Evolutionary conservation across 2,329 filamentous ascomycete species (phyloP).

Genomic region (Fusarium piperis): DNA sequence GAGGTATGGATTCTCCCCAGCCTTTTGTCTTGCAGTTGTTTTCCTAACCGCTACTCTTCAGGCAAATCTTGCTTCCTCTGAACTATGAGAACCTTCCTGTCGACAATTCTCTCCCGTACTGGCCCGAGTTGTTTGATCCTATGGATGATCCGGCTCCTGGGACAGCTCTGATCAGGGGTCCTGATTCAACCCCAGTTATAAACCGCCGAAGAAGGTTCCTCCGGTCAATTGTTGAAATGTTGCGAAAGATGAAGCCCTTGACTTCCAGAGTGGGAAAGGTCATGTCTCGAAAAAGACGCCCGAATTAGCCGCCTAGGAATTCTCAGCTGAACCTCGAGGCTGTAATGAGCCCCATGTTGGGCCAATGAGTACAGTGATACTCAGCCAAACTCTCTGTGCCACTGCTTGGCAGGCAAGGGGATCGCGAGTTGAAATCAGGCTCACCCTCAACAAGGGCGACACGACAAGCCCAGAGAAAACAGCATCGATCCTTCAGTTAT

Average conservation of each 20-base stretch:
- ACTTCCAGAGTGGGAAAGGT: neutral
- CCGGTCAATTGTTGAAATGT: neutral
- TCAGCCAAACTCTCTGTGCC: no score
- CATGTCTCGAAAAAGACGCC: neutral
- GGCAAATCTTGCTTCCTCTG: neutral
- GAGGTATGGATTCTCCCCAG: neutral
- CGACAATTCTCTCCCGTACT: neutral
- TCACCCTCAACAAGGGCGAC: neutral
- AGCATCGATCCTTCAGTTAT: neutral
- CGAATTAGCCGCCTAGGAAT: neutral
- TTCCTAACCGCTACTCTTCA: neutral
- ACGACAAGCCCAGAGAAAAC: neutral
- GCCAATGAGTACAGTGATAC: neutral
- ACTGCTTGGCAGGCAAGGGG: no score
- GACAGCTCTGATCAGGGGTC: neutral
- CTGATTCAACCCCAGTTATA: neutral
- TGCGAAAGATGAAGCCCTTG: neutral
- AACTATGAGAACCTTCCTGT: neutral
- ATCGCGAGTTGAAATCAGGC: no score
- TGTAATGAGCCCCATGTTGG: neutral
- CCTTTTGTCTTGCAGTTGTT: neutral
- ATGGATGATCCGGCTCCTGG: neutral
- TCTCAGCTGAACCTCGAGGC: neutral
- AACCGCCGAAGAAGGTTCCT: neutral
- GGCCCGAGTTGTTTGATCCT: neutral